Conservation (phyloP, 2,329 filamentous ascomycete species). For the Ophiocordyceps camponoti-leonardi region DNA sequence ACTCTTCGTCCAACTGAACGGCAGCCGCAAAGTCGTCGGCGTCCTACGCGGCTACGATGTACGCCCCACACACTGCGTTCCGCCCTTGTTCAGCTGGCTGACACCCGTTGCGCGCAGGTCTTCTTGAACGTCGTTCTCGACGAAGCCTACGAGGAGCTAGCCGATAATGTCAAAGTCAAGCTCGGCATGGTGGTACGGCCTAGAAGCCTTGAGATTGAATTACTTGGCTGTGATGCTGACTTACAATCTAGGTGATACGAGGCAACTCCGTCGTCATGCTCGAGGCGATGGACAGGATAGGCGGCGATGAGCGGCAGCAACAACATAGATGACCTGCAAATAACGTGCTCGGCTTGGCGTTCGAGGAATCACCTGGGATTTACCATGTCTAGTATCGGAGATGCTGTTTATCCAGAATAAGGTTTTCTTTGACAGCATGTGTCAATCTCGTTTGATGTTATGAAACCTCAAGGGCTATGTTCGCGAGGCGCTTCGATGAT, state of each 20-base stretch:
- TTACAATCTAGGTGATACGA: slow-evolving; percentile 57
- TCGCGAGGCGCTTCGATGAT: too few species aligned
- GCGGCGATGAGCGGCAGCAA: slow-evolving; percentile 36
- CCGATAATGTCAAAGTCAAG: slow-evolving; percentile 73
- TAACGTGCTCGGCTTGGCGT: slow-evolving; percentile 11
- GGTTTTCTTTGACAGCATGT: too few species aligned
- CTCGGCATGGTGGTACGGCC: slow-evolving; percentile 78
- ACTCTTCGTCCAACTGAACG: slow-evolving; percentile 93
- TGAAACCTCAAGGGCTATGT: too few species aligned
- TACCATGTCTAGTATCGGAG: not conserved
- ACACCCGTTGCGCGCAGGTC: slow-evolving; percentile 37
- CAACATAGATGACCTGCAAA: slow-evolving; percentile 6
- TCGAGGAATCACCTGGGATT: slow-evolving; percentile 4
- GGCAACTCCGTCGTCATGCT: slow-evolving; percentile 98
- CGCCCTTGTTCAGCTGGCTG: not conserved
- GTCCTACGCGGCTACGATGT: slow-evolving; percentile 94
- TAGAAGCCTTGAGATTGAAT: not conserved
- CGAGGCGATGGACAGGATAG: slow-evolving; percentile 59
- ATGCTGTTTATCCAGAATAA: not conserved
- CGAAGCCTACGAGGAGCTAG: slow-evolving; percentile 89
- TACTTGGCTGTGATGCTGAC: not conserved
- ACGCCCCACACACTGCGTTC: slow-evolving; percentile 13
- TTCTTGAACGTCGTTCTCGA: slow-evolving; percentile 97
- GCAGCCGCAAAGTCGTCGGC: slow-evolving; percentile 92
- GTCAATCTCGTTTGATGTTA: too few species aligned